A percentile compares a stretch with the other conserved stretches of the same genome.
Conservation (phyloP, 2,329 filamentous ascomycete genomes). For the Aspergillaceae sp. region DNA sequence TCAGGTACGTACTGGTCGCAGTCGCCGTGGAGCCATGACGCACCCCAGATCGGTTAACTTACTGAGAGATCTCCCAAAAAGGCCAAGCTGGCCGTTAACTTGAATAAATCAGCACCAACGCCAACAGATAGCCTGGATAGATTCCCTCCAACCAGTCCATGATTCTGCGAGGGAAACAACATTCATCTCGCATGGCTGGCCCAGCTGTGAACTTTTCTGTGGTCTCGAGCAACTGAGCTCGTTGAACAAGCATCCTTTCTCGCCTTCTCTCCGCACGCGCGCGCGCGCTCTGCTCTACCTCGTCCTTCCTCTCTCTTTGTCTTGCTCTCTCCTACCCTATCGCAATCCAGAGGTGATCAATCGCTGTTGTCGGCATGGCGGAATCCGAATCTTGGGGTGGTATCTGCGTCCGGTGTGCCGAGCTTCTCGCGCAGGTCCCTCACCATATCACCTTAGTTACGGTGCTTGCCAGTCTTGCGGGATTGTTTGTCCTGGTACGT, state of each 20-base stretch:
- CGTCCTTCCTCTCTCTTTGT: constrained; percentile 4
- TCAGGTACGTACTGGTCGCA: no score
- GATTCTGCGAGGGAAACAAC: not conserved
- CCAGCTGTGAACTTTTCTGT: constrained; percentile 13
- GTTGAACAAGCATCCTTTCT: not conserved
- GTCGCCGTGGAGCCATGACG: not conserved
- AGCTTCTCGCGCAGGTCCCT: constrained; percentile 21
- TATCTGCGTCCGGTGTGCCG: constrained; percentile 26
- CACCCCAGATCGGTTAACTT: not conserved
- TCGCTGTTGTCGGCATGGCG: no score
- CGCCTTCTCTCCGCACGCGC: not conserved
- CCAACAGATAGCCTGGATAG: no score
- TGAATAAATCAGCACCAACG: not conserved
- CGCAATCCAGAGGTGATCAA: no score
- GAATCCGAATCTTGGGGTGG: constrained; percentile 14
- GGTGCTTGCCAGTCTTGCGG: constrained; percentile 20
- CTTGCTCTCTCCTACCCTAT: not conserved
- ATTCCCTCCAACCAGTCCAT: not conserved
- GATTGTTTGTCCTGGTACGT: constrained; percentile 29
- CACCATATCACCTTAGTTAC: constrained; percentile 20
- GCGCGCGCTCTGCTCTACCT: not conserved
- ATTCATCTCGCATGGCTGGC: constrained; percentile 17
- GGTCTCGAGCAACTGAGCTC: constrained; percentile 13
- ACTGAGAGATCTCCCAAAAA: not conserved
- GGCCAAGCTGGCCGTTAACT: not conserved